phyloP scores from a whole-genome alignment of 1,284 basidiomycete species.

The Stereum hirsutum region DNA sequence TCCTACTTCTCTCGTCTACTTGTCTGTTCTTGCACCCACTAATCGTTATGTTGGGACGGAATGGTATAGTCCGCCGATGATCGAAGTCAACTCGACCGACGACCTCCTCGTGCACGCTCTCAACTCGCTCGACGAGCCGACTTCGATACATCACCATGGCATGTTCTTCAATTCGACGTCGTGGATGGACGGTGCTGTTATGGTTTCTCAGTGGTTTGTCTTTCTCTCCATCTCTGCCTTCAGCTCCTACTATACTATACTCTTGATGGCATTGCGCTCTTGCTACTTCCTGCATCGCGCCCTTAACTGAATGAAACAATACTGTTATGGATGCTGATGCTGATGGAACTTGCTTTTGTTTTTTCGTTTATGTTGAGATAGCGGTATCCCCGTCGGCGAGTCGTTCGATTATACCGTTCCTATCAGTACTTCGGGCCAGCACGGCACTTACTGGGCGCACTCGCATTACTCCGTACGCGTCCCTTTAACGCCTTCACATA shows the following conservation, averaged over 20 bases:
- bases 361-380: too few relatives aligned
- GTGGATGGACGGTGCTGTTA: slow-evolving; percentile 85
- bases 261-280: too few relatives aligned
- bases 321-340: too few relatives aligned
- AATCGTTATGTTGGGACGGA: too few relatives aligned
- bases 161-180: slow-evolving; percentile 85
- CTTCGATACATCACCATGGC: slow-evolving; percentile 81
- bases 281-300: too few relatives aligned
- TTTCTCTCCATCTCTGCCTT: not conserved
- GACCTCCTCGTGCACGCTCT: slow-evolving; percentile 66
- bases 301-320: too few relatives aligned
- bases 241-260: too few relatives aligned
- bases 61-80: slow-evolving; percentile 76
- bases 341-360: not conserved
- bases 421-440: slow-evolving; percentile 62
- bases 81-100: slow-evolving; percentile 68
- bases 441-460: slow-evolving; percentile 89
- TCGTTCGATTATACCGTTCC: slow-evolving; percentile 77
- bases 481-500: too few relatives aligned
- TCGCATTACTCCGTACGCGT: slow-evolving; percentile 54
- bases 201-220: slow-evolving; percentile 73
- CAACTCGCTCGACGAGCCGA: slow-evolving; percentile 59
- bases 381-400: slow-evolving; percentile 75
- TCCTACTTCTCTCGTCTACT: not conserved
- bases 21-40: slow-evolving; percentile 1